A percentile compares a stretch with the other conserved stretches of the same genome.
These are phyloP conservation scores for Rubroboletus pulcherrimus DNA, from an alignment of 768 basidiomycete genomes.

Conservation along the genomic window DNA sequence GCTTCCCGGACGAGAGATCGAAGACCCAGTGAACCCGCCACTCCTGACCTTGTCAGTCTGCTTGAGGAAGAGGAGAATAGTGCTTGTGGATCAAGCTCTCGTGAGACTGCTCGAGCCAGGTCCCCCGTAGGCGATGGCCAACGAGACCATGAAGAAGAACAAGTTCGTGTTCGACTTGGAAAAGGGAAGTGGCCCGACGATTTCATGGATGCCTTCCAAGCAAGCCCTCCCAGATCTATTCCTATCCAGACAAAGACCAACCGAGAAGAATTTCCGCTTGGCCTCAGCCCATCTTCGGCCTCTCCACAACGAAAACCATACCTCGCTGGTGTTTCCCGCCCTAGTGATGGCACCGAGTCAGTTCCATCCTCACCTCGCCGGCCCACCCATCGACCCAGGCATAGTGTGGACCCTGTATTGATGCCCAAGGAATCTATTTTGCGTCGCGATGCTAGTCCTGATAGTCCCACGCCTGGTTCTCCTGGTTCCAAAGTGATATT, in stretches of 20 bases:
- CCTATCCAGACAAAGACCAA: constrained; percentile 22
- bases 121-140: constrained; percentile 18
- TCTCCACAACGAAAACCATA: constrained; percentile 55
- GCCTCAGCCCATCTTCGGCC: constrained; percentile 38
- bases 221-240: constrained; percentile 28
- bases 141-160: constrained; percentile 28
- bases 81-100: constrained; percentile 47
- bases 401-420: constrained; percentile 55
- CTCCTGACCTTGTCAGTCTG: constrained; percentile 62
- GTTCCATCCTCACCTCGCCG: constrained; percentile 39
- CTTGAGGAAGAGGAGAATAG: constrained; percentile 63
- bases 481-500: constrained; percentile 44
- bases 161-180: constrained; percentile 51
- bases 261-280: constrained; percentile 19
- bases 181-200: constrained; percentile 86
- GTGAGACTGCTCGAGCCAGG: constrained; percentile 26
- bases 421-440: constrained; percentile 47
- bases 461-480: constrained; percentile 37
- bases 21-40: constrained; percentile 58
- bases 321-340: constrained; percentile 42
- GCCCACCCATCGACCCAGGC: constrained; percentile 60
- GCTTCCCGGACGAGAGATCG: constrained; percentile 47
- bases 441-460: constrained; percentile 57
- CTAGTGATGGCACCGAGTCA: constrained; percentile 46
- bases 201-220: constrained; percentile 59